A percentile compares a stretch with the other conserved stretches of the same genome.
phyloP scores from a whole-genome alignment of 2,329 filamentous ascomycete species.

The Fusarium sp. region DNA sequence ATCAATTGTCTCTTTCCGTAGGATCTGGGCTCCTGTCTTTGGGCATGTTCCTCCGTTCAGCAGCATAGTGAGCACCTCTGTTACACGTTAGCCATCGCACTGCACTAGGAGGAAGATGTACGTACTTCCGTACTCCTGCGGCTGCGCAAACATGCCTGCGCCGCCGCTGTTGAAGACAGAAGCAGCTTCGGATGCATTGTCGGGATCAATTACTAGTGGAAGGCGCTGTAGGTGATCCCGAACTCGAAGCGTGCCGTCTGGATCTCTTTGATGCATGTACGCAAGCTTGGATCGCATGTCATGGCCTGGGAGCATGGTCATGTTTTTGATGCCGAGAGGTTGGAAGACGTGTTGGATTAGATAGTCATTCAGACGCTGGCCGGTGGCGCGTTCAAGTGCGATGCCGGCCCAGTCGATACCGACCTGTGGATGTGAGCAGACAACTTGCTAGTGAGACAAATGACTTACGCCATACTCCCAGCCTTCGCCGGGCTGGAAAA shows the following conservation, averaged over 20 bases:
- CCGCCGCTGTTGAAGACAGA: constrained; percentile 70
- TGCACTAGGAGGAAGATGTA: background rate
- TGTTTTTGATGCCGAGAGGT: constrained; percentile 62
- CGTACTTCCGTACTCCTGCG: constrained; percentile 71
- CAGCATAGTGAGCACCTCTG: constrained; percentile 71
- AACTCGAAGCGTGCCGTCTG: constrained; percentile 56
- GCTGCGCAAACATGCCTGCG: constrained; percentile 70
- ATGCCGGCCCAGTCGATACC: constrained; percentile 68
- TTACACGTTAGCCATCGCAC: constrained; percentile 3
- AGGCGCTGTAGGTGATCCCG: constrained; percentile 65
- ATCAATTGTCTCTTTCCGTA: constrained; percentile 69
- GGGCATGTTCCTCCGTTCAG: constrained; percentile 75
- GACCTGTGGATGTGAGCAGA: constrained; percentile 53
- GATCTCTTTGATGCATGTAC: constrained; percentile 66
- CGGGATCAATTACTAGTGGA: constrained; percentile 57
- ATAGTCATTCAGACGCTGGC: constrained; percentile 62
- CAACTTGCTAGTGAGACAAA: accelerated
- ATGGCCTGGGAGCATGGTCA: constrained; percentile 68
- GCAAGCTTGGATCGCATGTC: constrained; percentile 68
- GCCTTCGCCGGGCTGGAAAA: constrained; percentile 72
- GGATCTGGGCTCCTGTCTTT: constrained; percentile 65
- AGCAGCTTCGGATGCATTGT: constrained; percentile 57
- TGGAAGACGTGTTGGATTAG: constrained; percentile 62
- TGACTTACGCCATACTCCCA: constrained; percentile 71
- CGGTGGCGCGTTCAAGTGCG: constrained; percentile 60